phyloP scores from a whole-genome alignment of 1,139 yeast species.

The Lodderomyces metapsilosis region DNA sequence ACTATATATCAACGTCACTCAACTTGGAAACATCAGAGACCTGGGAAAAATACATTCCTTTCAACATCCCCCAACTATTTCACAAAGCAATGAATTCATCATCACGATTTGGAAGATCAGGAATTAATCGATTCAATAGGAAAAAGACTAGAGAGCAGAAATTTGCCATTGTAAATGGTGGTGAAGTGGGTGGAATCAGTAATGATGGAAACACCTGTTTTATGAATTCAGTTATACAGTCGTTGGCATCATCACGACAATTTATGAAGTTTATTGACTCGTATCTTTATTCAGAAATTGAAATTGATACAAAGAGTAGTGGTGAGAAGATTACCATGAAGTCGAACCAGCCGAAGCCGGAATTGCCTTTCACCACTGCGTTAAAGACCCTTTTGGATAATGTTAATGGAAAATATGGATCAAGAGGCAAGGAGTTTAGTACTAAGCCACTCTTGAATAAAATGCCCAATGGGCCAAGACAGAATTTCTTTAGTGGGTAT shows the following conservation, averaged over 20 bases:
- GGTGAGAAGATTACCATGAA: slow-evolving; percentile 21
- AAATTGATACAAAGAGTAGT: slow-evolving; percentile 20
- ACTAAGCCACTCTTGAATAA: slow-evolving; percentile 63
- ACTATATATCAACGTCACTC: slow-evolving; percentile 10
- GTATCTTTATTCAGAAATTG: slow-evolving; percentile 31
- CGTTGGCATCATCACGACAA: slow-evolving; percentile 72
- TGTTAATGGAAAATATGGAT: slow-evolving; percentile 58
- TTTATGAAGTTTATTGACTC: slow-evolving; percentile 56
- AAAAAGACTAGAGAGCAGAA: slow-evolving; percentile 27
- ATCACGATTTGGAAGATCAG: slow-evolving; percentile 11
- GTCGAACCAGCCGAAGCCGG: slow-evolving; percentile 27
- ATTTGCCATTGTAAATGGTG: slow-evolving; percentile 56
- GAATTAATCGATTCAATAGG: slow-evolving; percentile 14
- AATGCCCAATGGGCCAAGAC: slow-evolving; percentile 79
- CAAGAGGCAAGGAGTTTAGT: slow-evolving; percentile 57
- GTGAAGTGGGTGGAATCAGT: slow-evolving; percentile 77
- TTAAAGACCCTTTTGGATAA: slow-evolving; percentile 50
- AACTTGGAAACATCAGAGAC: background rate
- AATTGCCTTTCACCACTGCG: slow-evolving; percentile 51
- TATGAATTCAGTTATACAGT: slow-evolving; percentile 86
- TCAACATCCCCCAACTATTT: slow-evolving; percentile 15
- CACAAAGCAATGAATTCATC: slow-evolving; percentile 18
- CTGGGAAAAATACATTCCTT: slow-evolving; percentile 7
- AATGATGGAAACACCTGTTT: slow-evolving; percentile 94
- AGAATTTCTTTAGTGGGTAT: slow-evolving; percentile 73